Percentiles rank a stretch among this genome's conserved stretches.
phyloP scores from a whole-genome alignment of 192 early-diverging fungal genomes.

The Cetraspora pellucida region DNA sequence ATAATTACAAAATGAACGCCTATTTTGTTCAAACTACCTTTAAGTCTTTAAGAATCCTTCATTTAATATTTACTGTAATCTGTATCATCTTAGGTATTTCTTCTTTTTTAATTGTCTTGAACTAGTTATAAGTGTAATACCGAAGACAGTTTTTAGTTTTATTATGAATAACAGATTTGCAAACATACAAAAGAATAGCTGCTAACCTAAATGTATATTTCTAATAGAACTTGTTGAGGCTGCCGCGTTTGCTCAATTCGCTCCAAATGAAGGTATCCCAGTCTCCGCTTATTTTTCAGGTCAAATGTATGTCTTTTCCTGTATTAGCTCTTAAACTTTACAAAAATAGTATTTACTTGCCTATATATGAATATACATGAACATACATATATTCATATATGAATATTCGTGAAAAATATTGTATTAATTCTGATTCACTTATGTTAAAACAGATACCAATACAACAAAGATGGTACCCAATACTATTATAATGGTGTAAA shows the following conservation, averaged over 20 bases:
- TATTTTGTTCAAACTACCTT: neutral
- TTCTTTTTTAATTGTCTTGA: too few species aligned
- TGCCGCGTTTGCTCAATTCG: neutral
- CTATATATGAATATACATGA: neutral
- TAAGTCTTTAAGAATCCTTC: neutral
- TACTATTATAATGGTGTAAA: constrained; percentile 10
- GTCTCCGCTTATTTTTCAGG: neutral
- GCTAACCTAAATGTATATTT: neutral
- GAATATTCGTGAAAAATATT: neutral
- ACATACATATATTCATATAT: neutral
- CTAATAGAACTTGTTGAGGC: constrained; percentile 3
- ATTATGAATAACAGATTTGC: too few species aligned
- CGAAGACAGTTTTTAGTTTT: too few species aligned
- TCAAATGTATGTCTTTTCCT: neutral
- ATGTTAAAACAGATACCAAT: neutral
- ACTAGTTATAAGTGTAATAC: too few species aligned
- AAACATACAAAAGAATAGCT: neutral
- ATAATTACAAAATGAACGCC: neutral
- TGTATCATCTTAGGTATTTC: neutral
- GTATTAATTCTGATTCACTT: neutral
- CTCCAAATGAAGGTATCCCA: neutral
- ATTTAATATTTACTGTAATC: neutral
- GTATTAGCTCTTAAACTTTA: neutral
- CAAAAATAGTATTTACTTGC: too few species aligned
- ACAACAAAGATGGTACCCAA: neutral